Evolutionary conservation across 2,329 filamentous ascomycete species (phyloP).

Genomic region (Helotiales sp.): DNA sequence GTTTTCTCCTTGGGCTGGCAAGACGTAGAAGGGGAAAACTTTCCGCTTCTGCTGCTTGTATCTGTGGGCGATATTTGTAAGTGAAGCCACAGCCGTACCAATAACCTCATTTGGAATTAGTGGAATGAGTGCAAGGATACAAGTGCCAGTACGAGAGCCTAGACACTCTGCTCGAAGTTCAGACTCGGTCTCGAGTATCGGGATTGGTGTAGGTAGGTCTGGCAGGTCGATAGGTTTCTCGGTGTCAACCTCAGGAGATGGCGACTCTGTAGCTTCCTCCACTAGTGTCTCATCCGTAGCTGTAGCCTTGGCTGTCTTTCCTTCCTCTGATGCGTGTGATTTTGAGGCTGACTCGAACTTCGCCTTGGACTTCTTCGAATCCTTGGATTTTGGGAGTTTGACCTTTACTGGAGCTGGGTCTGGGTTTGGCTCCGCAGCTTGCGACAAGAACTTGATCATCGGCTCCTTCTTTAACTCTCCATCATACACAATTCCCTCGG

Average conservation of each 20-base stretch:
- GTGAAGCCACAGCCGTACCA: constrained; percentile 57
- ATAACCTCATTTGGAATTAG: constrained; percentile 38
- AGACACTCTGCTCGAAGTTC: constrained; percentile 73
- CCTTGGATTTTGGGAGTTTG: constrained; percentile 40
- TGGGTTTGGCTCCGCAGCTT: constrained; percentile 76
- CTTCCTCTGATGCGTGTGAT: constrained; percentile 50
- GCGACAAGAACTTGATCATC: constrained; percentile 79
- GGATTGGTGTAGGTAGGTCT: constrained; percentile 61
- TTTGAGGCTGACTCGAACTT: constrained; percentile 51
- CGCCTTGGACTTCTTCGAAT: constrained; percentile 37
- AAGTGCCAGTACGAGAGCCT: constrained; percentile 73
- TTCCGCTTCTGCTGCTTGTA: constrained; percentile 65
- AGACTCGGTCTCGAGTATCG: constrained; percentile 61
- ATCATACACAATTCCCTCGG: constrained; percentile 70
- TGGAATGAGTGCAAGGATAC: constrained; percentile 74
- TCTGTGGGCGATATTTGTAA: constrained; percentile 76
- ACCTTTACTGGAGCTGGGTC: constrained; percentile 59
- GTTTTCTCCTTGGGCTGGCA: constrained; percentile 66
- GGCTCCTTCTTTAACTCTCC: constrained; percentile 84
- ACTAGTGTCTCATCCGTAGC: constrained; percentile 52
- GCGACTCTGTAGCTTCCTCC: constrained; percentile 52
- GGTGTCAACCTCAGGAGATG: constrained; percentile 34
- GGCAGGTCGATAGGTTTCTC: constrained; percentile 48
- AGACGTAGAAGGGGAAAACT: constrained; percentile 80
- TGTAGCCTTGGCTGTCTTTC: constrained; percentile 45